Conservation (phyloP, 805 yeast species). For the Saccharomycopsis fermentans region DNA sequence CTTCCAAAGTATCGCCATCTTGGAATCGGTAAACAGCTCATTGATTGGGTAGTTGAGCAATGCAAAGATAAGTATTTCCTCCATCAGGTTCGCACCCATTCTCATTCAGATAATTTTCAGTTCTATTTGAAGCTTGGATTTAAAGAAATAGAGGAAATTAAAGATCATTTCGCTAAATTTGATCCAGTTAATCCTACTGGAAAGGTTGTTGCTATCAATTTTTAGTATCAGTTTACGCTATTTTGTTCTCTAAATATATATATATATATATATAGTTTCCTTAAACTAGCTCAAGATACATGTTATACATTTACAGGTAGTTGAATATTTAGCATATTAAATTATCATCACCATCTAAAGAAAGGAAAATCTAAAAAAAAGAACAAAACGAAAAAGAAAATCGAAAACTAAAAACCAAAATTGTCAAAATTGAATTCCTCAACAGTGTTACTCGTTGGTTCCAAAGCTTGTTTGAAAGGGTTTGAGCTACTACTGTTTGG, state of each 20-base stretch:
- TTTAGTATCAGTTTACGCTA: neutral
- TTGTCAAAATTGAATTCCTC: slow-evolving; percentile 6
- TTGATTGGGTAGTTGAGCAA: slow-evolving; percentile 46
- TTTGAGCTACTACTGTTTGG: neutral
- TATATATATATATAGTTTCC: too few species aligned
- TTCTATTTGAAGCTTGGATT: slow-evolving; percentile 50
- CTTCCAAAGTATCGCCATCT: slow-evolving; percentile 49
- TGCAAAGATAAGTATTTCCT: slow-evolving; percentile 41
- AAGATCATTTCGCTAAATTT: slow-evolving; percentile 30
- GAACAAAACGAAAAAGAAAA: neutral
- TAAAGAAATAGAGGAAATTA: slow-evolving; percentile 26
- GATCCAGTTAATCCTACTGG: neutral
- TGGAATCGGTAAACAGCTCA: slow-evolving; percentile 52
- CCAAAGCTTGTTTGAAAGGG: neutral
- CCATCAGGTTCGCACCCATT: slow-evolving; percentile 44
- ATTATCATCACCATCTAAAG: neutral
- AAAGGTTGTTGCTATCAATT: neutral
- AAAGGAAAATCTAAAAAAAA: too few species aligned
- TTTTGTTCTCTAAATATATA: too few species aligned
- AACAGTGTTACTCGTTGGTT: neutral
- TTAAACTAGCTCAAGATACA: too few species aligned
- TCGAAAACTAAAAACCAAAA: slow-evolving; percentile 2
- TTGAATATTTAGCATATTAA: too few species aligned
- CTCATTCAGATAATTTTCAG: slow-evolving; percentile 33
- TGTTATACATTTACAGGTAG: too few species aligned